Conservation (phyloP, 768 basidiomycete genomes). For the Rhizopogon salebrosus region DNA sequence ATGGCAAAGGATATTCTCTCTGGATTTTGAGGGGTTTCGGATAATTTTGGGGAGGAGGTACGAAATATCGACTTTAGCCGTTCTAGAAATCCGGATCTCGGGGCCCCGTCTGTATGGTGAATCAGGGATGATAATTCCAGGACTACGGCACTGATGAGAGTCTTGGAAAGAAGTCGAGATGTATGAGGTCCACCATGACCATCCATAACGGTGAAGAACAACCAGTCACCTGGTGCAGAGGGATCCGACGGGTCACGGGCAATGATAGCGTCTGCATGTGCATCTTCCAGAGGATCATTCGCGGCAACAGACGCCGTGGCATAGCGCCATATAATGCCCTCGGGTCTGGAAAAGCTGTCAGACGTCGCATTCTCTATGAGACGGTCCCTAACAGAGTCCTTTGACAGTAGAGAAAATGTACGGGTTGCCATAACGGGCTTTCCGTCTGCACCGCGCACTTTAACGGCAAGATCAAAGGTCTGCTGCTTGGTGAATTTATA, state of each 20-base stretch:
- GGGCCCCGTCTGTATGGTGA: slow-evolving; percentile 21
- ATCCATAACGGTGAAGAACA: slow-evolving; percentile 89
- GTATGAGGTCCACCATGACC: slow-evolving; percentile 86
- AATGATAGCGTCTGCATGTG: slow-evolving; percentile 67
- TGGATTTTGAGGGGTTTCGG: slow-evolving; percentile 32
- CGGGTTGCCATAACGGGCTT: slow-evolving; percentile 49
- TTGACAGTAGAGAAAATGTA: slow-evolving; percentile 51
- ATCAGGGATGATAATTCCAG: slow-evolving; percentile 63
- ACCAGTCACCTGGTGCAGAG: slow-evolving; percentile 59
- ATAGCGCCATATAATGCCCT: slow-evolving; percentile 65
- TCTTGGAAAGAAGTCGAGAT: slow-evolving; percentile 74
- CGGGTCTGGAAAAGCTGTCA: slow-evolving; percentile 42
- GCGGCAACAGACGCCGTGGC: slow-evolving; percentile 76
- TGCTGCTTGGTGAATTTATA: slow-evolving; percentile 42
- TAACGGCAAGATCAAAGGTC: slow-evolving; percentile 58
- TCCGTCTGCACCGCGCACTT: slow-evolving; percentile 51
- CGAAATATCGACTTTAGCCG: slow-evolving; percentile 23
- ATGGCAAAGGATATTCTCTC: slow-evolving; percentile 65
- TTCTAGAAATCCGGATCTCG: slow-evolving; percentile 27
- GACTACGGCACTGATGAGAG: slow-evolving; percentile 80
- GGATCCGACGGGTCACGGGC: slow-evolving; percentile 56
- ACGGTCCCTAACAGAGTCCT: slow-evolving; percentile 49
- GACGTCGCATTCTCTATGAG: slow-evolving; percentile 50
- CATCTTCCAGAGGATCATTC: slow-evolving; percentile 92
- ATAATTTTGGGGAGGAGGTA: slow-evolving; percentile 29